These are phyloP conservation scores for Orbilia brochopaga DNA, from an alignment of 2,329 filamentous ascomycete species.

Conservation along the genomic window DNA sequence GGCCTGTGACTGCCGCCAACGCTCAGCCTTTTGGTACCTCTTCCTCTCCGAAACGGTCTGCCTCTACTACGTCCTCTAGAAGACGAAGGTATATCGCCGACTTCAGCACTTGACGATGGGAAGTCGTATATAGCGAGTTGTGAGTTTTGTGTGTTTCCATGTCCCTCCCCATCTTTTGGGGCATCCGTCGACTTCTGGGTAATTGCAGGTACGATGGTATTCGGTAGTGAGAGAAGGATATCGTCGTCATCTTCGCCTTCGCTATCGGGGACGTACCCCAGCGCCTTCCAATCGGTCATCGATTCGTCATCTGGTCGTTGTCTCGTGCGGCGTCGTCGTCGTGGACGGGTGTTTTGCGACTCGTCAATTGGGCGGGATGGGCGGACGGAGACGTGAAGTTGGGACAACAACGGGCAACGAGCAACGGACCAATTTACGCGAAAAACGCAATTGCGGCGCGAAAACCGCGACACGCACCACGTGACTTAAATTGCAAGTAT, in stretches of 20 bases:
- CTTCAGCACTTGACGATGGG: conserved; percentile 30
- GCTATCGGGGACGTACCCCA: conserved; percentile 55
- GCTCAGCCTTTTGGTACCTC: conserved; percentile 37
- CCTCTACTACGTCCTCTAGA: conserved; percentile 26
- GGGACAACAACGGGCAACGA: conserved; percentile 21
- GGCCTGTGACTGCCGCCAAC: conserved; percentile 26
- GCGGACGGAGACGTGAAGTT: conserved; percentile 17
- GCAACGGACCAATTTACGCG: conserved; percentile 49
- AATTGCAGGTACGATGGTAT: not conserved
- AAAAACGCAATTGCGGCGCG: conserved; percentile 9
- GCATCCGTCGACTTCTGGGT: not conserved
- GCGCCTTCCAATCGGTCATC: conserved; percentile 55
- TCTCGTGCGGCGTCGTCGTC: conserved; percentile 22
- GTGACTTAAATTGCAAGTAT: conserved; percentile 22
- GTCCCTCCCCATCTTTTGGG: conserved; percentile 10
- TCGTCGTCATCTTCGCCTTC: conserved; percentile 54
- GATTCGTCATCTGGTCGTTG: conserved; percentile 32
- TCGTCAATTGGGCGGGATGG: conserved; percentile 21
- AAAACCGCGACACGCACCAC: conserved; percentile 20
- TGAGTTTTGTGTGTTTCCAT: conserved; percentile 1
- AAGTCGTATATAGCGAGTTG: conserved; percentile 32
- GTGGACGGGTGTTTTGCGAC: conserved; percentile 3
- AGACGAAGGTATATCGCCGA: conserved; percentile 5
- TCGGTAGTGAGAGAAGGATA: conserved; percentile 26
- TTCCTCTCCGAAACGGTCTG: conserved; percentile 28